A percentile compares a stretch with the other conserved stretches of the same genome.
Evolutionary conservation across 192 early-diverging fungal genomes (phyloP).

Genomic region (Coemansia furcata): DNA sequence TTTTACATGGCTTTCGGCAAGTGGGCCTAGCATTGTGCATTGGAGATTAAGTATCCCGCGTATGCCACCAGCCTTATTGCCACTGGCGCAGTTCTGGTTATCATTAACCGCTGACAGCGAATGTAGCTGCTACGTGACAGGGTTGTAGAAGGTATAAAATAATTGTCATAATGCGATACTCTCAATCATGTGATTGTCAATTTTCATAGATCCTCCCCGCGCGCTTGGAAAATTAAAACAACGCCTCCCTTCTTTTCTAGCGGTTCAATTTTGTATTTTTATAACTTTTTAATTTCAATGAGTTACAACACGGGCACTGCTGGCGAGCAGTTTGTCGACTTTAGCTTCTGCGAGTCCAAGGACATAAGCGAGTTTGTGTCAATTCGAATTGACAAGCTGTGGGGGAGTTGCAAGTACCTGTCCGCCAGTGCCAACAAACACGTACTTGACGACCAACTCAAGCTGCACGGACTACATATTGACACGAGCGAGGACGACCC

Average conservation of each 20-base stretch:
- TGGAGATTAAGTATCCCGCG: slow-evolving; percentile 40
- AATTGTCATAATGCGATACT: neutral
- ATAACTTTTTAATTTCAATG: slow-evolving; percentile 14
- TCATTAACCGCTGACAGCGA: no score
- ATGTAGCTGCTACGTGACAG: no score
- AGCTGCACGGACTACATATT: slow-evolving; percentile 11
- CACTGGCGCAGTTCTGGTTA: neutral
- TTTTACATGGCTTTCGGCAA: slow-evolving; percentile 33
- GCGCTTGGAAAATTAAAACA: neutral
- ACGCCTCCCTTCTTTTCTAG: neutral
- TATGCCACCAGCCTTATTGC: slow-evolving; percentile 13
- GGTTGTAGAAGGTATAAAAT: neutral
- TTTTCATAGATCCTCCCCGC: neutral
- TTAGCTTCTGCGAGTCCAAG: slow-evolving; percentile 52
- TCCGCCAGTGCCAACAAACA: neutral
- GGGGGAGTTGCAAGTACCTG: slow-evolving; percentile 32
- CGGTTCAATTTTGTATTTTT: neutral
- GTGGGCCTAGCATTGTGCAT: slow-evolving; percentile 43
- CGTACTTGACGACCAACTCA: slow-evolving; percentile 31
- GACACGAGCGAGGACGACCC: neutral
- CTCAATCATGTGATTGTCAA: neutral
- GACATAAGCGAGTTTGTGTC: slow-evolving; percentile 50
- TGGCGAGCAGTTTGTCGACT: slow-evolving; percentile 48
- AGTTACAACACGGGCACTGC: slow-evolving; percentile 28
- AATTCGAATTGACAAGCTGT: slow-evolving; percentile 41